These are phyloP conservation scores for Ambrosiella xylebori DNA, from an alignment of 2,329 filamentous ascomycete genomes.

Conservation along the genomic window DNA sequence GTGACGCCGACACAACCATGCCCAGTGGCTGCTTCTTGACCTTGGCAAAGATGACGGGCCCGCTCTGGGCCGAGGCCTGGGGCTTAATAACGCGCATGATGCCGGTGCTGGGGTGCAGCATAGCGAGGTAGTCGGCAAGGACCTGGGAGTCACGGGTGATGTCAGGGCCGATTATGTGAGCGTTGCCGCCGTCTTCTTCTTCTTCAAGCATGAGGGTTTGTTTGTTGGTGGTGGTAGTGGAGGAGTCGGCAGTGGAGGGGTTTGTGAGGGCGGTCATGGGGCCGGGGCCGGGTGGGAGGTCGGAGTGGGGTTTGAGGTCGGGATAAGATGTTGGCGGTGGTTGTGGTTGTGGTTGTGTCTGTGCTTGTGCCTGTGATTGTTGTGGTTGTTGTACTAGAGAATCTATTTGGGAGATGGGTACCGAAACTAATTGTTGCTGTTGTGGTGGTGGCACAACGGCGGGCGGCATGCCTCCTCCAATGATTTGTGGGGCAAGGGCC, in stretches of 20 bases:
- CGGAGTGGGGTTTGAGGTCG: not conserved
- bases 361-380: too few species aligned
- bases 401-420: too few species aligned
- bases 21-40: conserved; percentile 30
- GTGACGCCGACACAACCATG: conserved; percentile 21
- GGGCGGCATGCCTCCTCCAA: too few species aligned
- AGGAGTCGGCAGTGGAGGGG: not conserved
- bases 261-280: conserved; percentile 5
- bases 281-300: not conserved
- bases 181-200: conserved; percentile 24
- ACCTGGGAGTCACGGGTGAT: conserved; percentile 43
- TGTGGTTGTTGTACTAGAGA: too few species aligned
- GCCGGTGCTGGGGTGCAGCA: conserved; percentile 16
- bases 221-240: conserved; percentile 2
- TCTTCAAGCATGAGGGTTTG: conserved; percentile 17
- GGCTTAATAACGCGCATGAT: conserved; percentile 20
- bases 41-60: conserved; percentile 29
- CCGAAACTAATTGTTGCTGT: too few species aligned
- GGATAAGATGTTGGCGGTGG: not conserved
- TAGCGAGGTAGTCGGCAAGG: conserved; percentile 38
- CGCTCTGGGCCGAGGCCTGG: conserved; percentile 18
- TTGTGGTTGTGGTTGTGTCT: not conserved
- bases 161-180: conserved; percentile 42
- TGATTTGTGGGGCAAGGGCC: too few species aligned
- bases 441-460: too few species aligned